Evolutionary conservation across 2,329 filamentous ascomycete species (phyloP).

Genomic region (Tympanopsis confertula): DNA sequence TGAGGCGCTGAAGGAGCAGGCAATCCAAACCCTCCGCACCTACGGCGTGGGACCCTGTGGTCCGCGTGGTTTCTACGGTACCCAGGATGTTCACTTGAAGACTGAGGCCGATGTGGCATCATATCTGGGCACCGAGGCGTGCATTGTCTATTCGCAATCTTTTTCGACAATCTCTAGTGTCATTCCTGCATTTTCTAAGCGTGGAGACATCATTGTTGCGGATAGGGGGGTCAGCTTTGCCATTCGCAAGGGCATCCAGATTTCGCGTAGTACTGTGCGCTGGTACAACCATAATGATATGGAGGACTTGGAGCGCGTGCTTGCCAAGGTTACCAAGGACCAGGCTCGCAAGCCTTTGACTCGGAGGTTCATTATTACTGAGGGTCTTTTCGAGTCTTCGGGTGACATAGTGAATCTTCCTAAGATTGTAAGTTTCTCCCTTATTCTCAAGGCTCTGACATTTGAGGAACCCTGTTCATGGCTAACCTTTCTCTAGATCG

Average conservation of each 20-base stretch:
- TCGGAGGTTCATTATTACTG: constrained; percentile 87
- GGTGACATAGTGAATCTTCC: constrained; percentile 79
- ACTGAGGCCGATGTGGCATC: constrained; percentile 86
- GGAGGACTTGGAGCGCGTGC: constrained; percentile 77
- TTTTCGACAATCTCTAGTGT: constrained; percentile 96
- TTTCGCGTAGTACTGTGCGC: constrained; percentile 76
- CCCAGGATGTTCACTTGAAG: constrained; percentile 96
- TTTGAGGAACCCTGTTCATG: neutral
- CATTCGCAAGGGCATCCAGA: constrained; percentile 87
- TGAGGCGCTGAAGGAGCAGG: constrained; percentile 86
- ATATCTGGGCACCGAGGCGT: constrained; percentile 75
- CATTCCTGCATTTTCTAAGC: constrained; percentile 92
- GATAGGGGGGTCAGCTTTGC: constrained; percentile 89
- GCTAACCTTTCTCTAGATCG: constrained; percentile 41
- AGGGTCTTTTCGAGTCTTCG: constrained; percentile 82
- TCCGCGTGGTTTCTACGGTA: constrained; percentile 95
- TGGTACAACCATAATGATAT: constrained; percentile 97
- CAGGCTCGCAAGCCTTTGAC: constrained; percentile 78
- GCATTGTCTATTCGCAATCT: constrained; percentile 90
- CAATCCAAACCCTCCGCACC: constrained; percentile 81
- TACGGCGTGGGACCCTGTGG: constrained; percentile 96
- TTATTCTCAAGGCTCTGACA: neutral
- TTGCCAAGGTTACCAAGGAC: constrained; percentile 77
- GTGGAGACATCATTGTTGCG: constrained; percentile 92
- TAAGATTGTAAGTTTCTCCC: constrained; percentile 51